Percentiles rank a stretch among this genome's conserved stretches.
phyloP scores from a whole-genome alignment of 208 protist species.

The Trichomonas gallinae region DNA sequence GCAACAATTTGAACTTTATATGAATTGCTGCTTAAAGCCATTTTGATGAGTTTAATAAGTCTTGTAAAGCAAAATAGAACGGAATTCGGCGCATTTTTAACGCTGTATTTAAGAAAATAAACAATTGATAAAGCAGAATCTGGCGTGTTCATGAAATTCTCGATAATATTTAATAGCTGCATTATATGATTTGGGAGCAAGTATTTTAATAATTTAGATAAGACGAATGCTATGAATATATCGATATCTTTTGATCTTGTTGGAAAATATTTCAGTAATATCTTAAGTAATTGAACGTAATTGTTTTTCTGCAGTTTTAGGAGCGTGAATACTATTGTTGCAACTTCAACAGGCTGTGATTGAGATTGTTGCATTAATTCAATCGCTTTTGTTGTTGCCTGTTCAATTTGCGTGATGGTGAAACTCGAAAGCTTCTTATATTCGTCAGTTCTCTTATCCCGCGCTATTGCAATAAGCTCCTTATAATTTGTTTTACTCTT shows the following conservation, averaged over 20 bases:
- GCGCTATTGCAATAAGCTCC: not conserved
- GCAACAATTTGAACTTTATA: not conserved
- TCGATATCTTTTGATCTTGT: not conserved
- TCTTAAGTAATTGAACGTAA: not conserved
- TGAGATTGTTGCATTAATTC: not conserved
- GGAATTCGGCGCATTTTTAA: not conserved
- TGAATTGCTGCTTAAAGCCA: not conserved
- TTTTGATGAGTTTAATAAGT: not conserved
- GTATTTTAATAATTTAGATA: not conserved
- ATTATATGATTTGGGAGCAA: not conserved
- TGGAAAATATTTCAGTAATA: not conserved
- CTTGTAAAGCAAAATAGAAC: not conserved
- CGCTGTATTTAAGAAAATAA: not conserved
- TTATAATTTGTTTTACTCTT: not conserved
- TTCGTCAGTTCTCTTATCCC: not conserved
- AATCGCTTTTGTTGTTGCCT: not conserved
- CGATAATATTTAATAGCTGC: not conserved
- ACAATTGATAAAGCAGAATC: not conserved
- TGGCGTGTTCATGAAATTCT: not conserved
- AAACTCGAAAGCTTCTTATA: not conserved
- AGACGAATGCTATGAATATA: not conserved
- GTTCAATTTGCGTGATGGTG: not conserved
- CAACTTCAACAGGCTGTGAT: not conserved
- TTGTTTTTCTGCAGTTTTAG: not conserved
- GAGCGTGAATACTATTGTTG: not conserved